phyloP scores from a whole-genome alignment of 192 early-diverging fungal genomes.

The Coemansia sp. region DNA sequence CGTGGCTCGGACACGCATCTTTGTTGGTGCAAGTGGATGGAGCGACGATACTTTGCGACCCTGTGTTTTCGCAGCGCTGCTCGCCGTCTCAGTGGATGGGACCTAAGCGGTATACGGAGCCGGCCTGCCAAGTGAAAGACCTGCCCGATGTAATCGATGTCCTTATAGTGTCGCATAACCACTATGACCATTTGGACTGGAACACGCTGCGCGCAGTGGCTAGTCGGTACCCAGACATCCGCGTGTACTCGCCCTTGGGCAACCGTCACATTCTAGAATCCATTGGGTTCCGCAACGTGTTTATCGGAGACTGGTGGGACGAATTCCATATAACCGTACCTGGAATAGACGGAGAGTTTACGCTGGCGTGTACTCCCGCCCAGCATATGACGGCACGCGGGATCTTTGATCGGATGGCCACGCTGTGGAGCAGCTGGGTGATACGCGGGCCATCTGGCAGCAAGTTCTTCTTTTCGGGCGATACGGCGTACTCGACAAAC shows the following conservation, averaged over 20 bases:
- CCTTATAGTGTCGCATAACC: slow-evolving; percentile 84
- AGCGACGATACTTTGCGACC: slow-evolving; percentile 75
- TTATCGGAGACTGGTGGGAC: slow-evolving; percentile 83
- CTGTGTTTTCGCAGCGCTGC: slow-evolving; percentile 74
- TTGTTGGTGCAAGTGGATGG: slow-evolving; percentile 67
- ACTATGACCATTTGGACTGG: slow-evolving; percentile 87
- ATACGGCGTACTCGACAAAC: slow-evolving; percentile 80
- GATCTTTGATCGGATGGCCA: slow-evolving; percentile 66
- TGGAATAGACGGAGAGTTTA: slow-evolving; percentile 17
- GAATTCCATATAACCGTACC: slow-evolving; percentile 28
- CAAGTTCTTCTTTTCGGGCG: slow-evolving; percentile 58
- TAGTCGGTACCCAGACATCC: slow-evolving; percentile 45
- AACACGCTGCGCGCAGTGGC: slow-evolving; percentile 63
- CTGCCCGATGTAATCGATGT: slow-evolving; percentile 68
- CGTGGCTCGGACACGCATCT: slow-evolving; percentile 70
- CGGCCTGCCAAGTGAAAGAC: slow-evolving; percentile 67
- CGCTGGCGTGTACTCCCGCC: slow-evolving; percentile 75
- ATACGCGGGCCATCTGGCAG: slow-evolving; percentile 46
- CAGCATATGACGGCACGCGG: slow-evolving; percentile 59
- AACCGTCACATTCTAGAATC: slow-evolving; percentile 68
- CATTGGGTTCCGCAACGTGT: slow-evolving; percentile 60
- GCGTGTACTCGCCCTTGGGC: slow-evolving; percentile 79
- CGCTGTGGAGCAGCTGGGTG: slow-evolving; percentile 83
- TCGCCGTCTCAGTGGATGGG: slow-evolving; percentile 70
- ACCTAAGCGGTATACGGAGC: slow-evolving; percentile 66